Base-by-base conservation (phyloP, 495 filamentous ascomycete species). In the Niebla homalea region DNA sequence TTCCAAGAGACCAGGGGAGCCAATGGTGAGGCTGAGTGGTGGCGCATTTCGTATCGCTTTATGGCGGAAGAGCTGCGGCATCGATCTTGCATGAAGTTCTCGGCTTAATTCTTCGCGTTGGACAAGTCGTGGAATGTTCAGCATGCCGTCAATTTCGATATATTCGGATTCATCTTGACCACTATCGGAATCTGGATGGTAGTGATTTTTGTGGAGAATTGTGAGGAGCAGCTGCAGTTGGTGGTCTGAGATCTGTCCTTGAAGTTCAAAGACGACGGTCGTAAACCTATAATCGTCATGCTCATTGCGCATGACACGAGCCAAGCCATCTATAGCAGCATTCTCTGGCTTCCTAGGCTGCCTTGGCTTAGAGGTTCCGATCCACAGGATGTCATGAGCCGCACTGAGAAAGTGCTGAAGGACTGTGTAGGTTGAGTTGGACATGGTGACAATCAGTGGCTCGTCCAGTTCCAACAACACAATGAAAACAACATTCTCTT, bases 1-100 rank as follows among this genome's bases (percentile, higher is more conserved):
- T 10, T 51, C 25, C 52, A 50, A 45, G n/a, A 61, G 35, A 44
- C 59, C 48, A 42, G 32, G 11, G 2, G 42, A 21, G 15, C 32
- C 48, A 46, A 56, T 52, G 4, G 40, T 45, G 14, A 57, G 40
- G 32, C 21, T 19, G 1, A 53, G 18, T 11, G 43, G 43, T 3
- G 41, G 41, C 2, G 41, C 3, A 29, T 29, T 0, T 29, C 26
- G 26, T 29, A 29, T 29, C 10, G 26, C 26, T 10, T 2, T 1
- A 4, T 3, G 26, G 26, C 26, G 1, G 26, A 10, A 29, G 26
- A 5, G 26, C 26, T 43, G 41, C 15, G 5, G 16, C 41, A 43
- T 21, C 16, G 41, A 43, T 25, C 41, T 43, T 12, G 25, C 16
- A n/a, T 43, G 25, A 25, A 29, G 26, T 10, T 29, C 50, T 18